These are phyloP conservation scores for Aspergillus bertholletiae DNA, from an alignment of 495 filamentous ascomycete genomes.

Conservation along the genomic window DNA sequence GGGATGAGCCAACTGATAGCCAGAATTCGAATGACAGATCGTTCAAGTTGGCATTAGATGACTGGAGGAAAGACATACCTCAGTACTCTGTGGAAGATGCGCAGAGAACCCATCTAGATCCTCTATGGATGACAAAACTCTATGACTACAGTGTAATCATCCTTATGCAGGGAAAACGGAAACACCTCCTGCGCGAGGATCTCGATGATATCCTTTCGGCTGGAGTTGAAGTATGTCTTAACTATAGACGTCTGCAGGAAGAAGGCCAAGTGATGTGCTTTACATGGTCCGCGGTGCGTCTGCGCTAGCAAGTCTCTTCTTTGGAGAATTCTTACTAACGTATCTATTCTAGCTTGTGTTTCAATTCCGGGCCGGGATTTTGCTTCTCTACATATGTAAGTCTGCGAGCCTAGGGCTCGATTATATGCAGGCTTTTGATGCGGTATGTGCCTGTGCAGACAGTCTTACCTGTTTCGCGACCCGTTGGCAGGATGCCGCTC, in stretches of 20 bases:
- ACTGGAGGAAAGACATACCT: conserved; percentile 33
- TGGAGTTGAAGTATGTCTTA: conserved; percentile 26
- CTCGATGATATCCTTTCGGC: conserved; percentile 26
- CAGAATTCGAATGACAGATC: conserved; percentile 14
- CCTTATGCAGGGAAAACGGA: conserved; percentile 26
- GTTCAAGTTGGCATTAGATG: conserved; percentile 24
- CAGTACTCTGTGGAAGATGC: conserved; percentile 20
- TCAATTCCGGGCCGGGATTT: conserved; percentile 29
- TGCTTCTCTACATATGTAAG: conserved; percentile 33
- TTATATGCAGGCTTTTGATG: conserved; percentile 11
- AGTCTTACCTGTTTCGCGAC: conserved; percentile 24
- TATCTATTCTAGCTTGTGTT: conserved; percentile 23
- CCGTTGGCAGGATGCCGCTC: conserved; percentile 24
- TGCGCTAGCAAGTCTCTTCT: neutral
- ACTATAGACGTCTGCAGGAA: conserved; percentile 26
- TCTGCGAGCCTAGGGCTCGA: conserved; percentile 12
- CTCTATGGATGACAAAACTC: conserved; percentile 31
- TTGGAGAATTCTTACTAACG: conserved; percentile 2
- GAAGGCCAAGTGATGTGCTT: conserved; percentile 34
- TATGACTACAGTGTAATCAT: conserved; percentile 34
- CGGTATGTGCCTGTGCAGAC: conserved; percentile 19
- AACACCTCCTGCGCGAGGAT: conserved; percentile 23
- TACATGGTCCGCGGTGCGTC: conserved; percentile 34
- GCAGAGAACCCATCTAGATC: conserved; percentile 25
- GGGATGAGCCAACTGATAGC: conserved; percentile 12